phyloP scores from a whole-genome alignment of 495 filamentous ascomycete species.

The Daldinia childiae region DNA sequence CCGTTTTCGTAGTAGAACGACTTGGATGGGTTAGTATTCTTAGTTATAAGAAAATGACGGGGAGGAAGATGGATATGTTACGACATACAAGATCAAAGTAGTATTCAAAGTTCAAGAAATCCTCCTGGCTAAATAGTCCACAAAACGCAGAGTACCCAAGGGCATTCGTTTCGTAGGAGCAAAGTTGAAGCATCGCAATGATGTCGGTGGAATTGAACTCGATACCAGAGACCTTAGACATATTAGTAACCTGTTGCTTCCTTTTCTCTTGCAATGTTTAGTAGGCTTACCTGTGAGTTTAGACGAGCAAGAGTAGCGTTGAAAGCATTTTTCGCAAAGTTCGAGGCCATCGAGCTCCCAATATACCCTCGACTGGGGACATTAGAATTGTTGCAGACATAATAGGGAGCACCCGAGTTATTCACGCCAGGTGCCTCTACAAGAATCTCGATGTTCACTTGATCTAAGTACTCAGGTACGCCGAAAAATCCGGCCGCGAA shows the following conservation, averaged over 20 bases:
- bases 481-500: slow-evolving; percentile 55
- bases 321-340: slow-evolving; percentile 39
- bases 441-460: slow-evolving; percentile 52
- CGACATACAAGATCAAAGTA: slow-evolving; percentile 43
- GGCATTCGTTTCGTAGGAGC: slow-evolving; percentile 44
- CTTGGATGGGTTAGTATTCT: slow-evolving; percentile 30
- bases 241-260: neutral
- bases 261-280: neutral
- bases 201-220: slow-evolving; percentile 38
- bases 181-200: slow-evolving; percentile 45
- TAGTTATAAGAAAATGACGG: neutral
- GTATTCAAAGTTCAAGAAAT: slow-evolving; percentile 49
- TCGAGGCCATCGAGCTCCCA: slow-evolving; percentile 42
- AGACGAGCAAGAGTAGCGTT: slow-evolving; percentile 42
- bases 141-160: slow-evolving; percentile 47
- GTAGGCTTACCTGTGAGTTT: slow-evolving; percentile 39
- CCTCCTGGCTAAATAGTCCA: slow-evolving; percentile 47
- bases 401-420: slow-evolving; percentile 46
- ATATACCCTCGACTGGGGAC: slow-evolving; percentile 42
- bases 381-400: slow-evolving; percentile 50
- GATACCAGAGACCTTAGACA: slow-evolving; percentile 41
- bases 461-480: slow-evolving; percentile 49
- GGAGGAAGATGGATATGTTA: slow-evolving; percentile 7
- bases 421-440: slow-evolving; percentile 46
- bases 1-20: slow-evolving; percentile 50